Conservation (phyloP, 805 yeast genomes). For the Candida nanaspora region DNA sequence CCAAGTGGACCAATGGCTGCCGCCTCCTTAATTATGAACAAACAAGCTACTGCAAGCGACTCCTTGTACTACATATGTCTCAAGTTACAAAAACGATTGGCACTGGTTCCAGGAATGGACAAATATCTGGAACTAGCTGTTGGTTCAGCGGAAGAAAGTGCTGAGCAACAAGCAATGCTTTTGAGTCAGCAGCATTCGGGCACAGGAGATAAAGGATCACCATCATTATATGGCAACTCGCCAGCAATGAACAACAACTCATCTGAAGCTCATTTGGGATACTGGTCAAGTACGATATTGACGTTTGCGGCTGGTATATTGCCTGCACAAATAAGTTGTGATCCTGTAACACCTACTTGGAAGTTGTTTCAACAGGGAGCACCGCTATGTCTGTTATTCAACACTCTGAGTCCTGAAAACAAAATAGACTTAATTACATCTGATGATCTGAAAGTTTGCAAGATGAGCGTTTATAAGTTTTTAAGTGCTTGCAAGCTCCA, state of each 20-base stretch:
- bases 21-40: conserved; percentile 49
- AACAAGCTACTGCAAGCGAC: conserved; percentile 52
- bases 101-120: conserved; percentile 56
- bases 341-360: conserved; percentile 90
- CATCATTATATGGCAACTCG: neutral
- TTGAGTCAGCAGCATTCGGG: conserved; percentile 25
- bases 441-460: conserved; percentile 78
- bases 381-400: conserved; percentile 81
- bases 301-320: conserved; percentile 73
- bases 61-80: conserved; percentile 66
- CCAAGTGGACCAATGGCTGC: conserved; percentile 41
- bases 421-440: conserved; percentile 56
- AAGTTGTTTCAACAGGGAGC: conserved; percentile 87
- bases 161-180: conserved; percentile 65
- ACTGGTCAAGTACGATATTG: conserved; percentile 33
- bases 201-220: neutral
- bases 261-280: conserved; percentile 12
- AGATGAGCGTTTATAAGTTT: conserved; percentile 85
- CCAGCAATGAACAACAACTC: neutral
- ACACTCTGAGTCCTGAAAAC: conserved; percentile 49
- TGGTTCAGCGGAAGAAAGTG: conserved; percentile 56
- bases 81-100: conserved; percentile 46
- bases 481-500: conserved; percentile 77
- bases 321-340: conserved; percentile 69
- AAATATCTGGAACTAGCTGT: conserved; percentile 62